A percentile compares a stretch with the other conserved stretches of the same genome.
Evolutionary conservation across 768 basidiomycete genomes (phyloP).

Genomic region (Collybiopsis confluens): DNA sequence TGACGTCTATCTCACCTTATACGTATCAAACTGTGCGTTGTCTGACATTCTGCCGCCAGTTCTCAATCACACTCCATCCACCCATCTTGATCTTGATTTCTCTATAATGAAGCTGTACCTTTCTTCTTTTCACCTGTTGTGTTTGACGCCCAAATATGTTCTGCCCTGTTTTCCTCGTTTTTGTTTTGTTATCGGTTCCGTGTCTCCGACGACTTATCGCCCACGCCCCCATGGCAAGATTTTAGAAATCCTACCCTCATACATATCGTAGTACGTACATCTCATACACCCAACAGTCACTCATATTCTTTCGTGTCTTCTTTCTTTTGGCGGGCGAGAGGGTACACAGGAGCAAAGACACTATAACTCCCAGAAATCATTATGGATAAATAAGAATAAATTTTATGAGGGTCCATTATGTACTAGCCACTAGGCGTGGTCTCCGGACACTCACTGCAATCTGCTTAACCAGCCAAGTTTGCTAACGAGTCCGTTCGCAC

Average conservation of each 20-base stretch:
- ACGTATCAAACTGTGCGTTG: background rate
- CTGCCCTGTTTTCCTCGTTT: slow-evolving; percentile 3
- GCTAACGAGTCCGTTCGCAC: too few species aligned
- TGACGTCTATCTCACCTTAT: background rate
- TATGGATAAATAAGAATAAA: too few species aligned
- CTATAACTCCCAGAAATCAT: too few species aligned
- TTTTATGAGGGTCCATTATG: too few species aligned
- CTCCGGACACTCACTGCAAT: too few species aligned
- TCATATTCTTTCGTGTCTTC: background rate
- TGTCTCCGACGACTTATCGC: background rate
- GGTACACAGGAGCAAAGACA: too few species aligned
- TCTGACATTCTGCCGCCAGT: background rate
- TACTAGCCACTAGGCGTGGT: too few species aligned
- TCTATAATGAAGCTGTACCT: slow-evolving; percentile 9
- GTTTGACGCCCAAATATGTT: background rate
- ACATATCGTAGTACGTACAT: background rate
- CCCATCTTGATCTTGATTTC: background rate
- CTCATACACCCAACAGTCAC: too few species aligned
- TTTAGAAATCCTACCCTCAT: slow-evolving; percentile 8
- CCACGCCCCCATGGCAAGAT: background rate
- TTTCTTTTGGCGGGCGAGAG: too few species aligned
- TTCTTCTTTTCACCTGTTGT: background rate
- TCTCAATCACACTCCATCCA: background rate
- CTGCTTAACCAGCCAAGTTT: too few species aligned
- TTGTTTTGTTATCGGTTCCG: background rate